phyloP scores from a whole-genome alignment of 805 yeast genomes.

The Saccharomycopsis amapae region DNA sequence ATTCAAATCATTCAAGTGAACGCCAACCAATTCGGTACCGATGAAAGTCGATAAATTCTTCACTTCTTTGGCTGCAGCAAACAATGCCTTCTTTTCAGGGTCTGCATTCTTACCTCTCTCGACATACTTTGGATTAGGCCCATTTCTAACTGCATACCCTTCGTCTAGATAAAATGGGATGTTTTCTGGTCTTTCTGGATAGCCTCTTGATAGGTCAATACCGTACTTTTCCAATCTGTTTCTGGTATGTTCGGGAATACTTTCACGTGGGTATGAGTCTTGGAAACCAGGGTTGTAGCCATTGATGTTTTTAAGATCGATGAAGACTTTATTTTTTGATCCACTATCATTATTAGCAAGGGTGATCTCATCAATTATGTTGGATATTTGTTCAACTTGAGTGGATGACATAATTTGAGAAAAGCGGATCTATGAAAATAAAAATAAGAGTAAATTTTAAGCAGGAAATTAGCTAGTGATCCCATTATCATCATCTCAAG shows the following conservation, averaged over 20 bases:
- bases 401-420: not conserved
- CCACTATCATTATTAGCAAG: too few species aligned
- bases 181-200: conserved; percentile 32
- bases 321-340: not conserved
- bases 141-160: conserved; percentile 32
- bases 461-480: not conserved
- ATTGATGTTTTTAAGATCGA: conserved; percentile 2
- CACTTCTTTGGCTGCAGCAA: conserved; percentile 37
- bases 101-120: conserved; percentile 33
- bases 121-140: conserved; percentile 28
- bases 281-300: conserved; percentile 12
- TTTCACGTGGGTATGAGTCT: conserved; percentile 3
- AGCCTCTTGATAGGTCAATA: conserved; percentile 33
- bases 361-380: not conserved
- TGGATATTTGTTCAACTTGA: not conserved
- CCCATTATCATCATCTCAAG: not conserved
- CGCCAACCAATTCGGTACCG: conserved; percentile 43
- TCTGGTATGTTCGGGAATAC: conserved; percentile 25
- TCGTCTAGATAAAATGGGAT: conserved; percentile 36
- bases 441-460: too few species aligned
- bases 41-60: conserved; percentile 36
- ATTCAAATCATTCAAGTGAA: conserved; percentile 35
- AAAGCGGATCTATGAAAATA: not conserved
- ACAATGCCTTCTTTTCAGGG: conserved; percentile 33
- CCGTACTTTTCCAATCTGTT: conserved; percentile 30